Evolutionary conservation across 31 red algal species (phyloP).

Genomic region (Porphyra umbilicalis): DNA sequence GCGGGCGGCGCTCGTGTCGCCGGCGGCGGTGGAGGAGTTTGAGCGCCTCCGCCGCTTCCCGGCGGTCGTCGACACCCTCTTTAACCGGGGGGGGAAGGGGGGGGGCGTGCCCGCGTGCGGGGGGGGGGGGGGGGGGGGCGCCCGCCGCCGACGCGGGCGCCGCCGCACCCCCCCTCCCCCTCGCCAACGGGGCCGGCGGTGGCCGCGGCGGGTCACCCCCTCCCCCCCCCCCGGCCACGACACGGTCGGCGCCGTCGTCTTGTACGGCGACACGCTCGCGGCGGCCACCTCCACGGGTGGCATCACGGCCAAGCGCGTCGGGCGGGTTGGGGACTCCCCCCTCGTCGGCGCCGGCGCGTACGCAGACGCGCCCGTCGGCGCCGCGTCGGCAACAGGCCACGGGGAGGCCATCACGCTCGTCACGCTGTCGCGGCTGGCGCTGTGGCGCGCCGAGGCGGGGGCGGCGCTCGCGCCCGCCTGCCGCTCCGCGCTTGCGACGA

Average conservation of each 20-base stretch:
- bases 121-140: not conserved
- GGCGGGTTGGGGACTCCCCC: conserved; percentile 80
- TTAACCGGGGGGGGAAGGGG: conserved; percentile 2
- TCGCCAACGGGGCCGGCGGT: too few species aligned
- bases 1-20: conserved; percentile 17
- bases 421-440: conserved; percentile 19
- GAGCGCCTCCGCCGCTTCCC: conserved; percentile 15
- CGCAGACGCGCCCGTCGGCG: conserved; percentile 46
- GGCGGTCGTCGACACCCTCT: conserved; percentile 35
- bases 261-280: conserved; percentile 39
- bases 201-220: too few species aligned
- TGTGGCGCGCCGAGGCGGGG: conserved; percentile 19
- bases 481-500: conserved; percentile 23
- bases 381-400: conserved; percentile 64
- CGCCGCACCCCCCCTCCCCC: too few species aligned
- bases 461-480: conserved; percentile 24
- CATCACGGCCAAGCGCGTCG: conserved; percentile 60
- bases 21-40: conserved; percentile 28
- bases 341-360: conserved; percentile 63
- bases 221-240: conserved; percentile 26
- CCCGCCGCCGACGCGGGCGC: too few species aligned
- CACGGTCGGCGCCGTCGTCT: conserved; percentile 80
- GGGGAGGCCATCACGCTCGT: conserved; percentile 79
- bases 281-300: conserved; percentile 74
- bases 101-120: not conserved